Evolutionary conservation across 805 yeast genomes (phyloP), one percentile per base, ranked within the genome.

Genomic region (Candida gorgasii): DNA sequence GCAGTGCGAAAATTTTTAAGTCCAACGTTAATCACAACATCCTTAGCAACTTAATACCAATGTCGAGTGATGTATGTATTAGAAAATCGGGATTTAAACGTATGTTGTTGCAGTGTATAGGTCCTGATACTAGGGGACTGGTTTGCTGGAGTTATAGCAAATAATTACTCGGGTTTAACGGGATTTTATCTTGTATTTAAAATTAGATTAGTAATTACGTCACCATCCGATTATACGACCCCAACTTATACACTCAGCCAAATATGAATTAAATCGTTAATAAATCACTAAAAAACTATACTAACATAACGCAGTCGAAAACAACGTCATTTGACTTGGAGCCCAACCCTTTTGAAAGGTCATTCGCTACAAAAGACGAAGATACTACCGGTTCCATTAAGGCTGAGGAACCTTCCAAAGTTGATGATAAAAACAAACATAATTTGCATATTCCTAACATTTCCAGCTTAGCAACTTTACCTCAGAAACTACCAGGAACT

Each of bases 341-440:
- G 62, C 96, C 93, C 8, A 92, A 92, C 56, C 97, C 97, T 4
- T 92, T 92, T 59, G 99, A 92, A 63, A 86, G 85, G 62, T 86
- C 96, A 39, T 92, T 92, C 67, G 97, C 93, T n/a, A 66, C 80
- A 2, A 81, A 79, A 46, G 75, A 73, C 12, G 26, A 29, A 19
- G 29, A 15, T 11, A 24, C 36, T 13, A 30, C 17, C n/a, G 24
- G 15, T 19, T 19, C 34, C 9, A 15, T 28, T 18, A 28, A 15
- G 5, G 14, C 16, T 8, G 16, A 17, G 13, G 20, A 45, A 22
- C 28, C 33, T 30, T 15, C 19, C 19, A 31, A 35, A 15, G 59
- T 64, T 7, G 45, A 42, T 9, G 40, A 40, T 9, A 55, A 65
- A 3, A 73, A 76, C 28, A 62, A 59, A 40, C 62, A 62, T 40